phyloP scores from a whole-genome alignment of 1,284 basidiomycete genomes.

The Fomitiporia mediterranea region DNA sequence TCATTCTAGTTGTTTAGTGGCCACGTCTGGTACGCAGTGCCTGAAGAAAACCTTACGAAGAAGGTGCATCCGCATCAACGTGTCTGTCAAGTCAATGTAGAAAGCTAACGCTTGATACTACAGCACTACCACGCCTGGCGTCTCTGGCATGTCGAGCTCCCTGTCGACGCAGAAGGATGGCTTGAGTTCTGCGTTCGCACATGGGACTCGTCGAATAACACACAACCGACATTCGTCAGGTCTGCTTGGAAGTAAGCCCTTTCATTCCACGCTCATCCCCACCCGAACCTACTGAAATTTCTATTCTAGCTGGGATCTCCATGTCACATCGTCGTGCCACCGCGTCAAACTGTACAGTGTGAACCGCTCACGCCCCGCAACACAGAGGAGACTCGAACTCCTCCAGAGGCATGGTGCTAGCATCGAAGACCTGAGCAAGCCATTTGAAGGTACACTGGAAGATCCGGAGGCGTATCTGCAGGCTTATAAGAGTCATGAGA shows the following conservation, averaged over 20 bases:
- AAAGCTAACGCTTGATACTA: background rate
- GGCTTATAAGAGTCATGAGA: slow-evolving; percentile 32
- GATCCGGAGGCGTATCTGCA: slow-evolving; percentile 35
- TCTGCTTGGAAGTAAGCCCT: slow-evolving; percentile 49
- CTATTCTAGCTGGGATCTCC: slow-evolving; percentile 45
- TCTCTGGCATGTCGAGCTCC: slow-evolving; percentile 48
- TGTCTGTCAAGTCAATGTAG: too few species aligned
- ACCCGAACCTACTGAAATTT: background rate
- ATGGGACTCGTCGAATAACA: slow-evolving; percentile 57
- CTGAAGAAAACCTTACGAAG: slow-evolving; percentile 43
- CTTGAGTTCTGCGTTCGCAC: slow-evolving; percentile 54
- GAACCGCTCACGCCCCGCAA: slow-evolving; percentile 40
- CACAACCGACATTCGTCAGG: slow-evolving; percentile 51
- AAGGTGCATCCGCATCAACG: too few species aligned
- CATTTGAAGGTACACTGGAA: slow-evolving; percentile 39
- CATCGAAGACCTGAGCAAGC: slow-evolving; percentile 30
- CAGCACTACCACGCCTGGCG: slow-evolving; percentile 54
- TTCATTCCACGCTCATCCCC: background rate
- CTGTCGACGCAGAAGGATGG: slow-evolving; percentile 54
- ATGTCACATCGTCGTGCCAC: slow-evolving; percentile 52
- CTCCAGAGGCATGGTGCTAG: slow-evolving; percentile 36
- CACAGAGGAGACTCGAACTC: slow-evolving; percentile 38
- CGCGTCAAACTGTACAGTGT: slow-evolving; percentile 52
- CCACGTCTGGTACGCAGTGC: slow-evolving; percentile 47
- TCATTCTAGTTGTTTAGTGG: slow-evolving; percentile 30